Evolutionary conservation across 2,329 filamentous ascomycete genomes (phyloP).

Genomic region (Diaporthe batatas): DNA sequence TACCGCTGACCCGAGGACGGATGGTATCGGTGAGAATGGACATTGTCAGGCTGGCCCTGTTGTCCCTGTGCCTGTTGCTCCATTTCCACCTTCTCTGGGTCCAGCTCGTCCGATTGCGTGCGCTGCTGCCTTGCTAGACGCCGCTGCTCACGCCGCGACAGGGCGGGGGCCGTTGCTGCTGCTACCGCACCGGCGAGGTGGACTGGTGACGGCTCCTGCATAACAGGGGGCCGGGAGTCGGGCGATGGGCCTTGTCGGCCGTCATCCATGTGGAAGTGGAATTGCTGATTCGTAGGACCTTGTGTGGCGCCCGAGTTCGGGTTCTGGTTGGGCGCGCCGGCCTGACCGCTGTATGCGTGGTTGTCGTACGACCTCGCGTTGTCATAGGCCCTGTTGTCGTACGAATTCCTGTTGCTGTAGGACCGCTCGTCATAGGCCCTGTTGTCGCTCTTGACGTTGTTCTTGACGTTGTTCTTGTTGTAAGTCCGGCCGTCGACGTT

Average conservation of each 20-base stretch:
- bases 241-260: background rate
- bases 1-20: conserved; percentile 37
- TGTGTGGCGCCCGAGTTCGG: conserved; percentile 26
- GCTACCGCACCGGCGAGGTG: conserved; percentile 1
- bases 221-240: background rate
- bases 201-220: conserved; percentile 3
- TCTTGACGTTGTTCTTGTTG: conserved; percentile 35
- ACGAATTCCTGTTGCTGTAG: conserved; percentile 37
- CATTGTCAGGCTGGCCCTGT: background rate
- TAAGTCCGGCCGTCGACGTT: conserved; percentile 33
- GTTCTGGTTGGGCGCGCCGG: background rate
- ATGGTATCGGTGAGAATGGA: conserved; percentile 37
- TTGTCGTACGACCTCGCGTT: conserved; percentile 37
- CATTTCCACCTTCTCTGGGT: conserved; percentile 36
- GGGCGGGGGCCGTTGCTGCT: background rate
- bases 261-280: conserved; percentile 34
- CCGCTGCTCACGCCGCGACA: conserved; percentile 36
- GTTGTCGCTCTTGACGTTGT: conserved; percentile 37
- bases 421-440: conserved; percentile 35
- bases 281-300: conserved; percentile 23
- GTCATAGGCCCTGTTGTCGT: conserved; percentile 40
- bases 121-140: conserved; percentile 10
- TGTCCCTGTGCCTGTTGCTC: conserved; percentile 38
- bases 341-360: background rate
- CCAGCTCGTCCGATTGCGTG: conserved; percentile 7